Base-by-base conservation (phyloP, 169 alveolate species). In the Cryptosporidium canis region DNA sequence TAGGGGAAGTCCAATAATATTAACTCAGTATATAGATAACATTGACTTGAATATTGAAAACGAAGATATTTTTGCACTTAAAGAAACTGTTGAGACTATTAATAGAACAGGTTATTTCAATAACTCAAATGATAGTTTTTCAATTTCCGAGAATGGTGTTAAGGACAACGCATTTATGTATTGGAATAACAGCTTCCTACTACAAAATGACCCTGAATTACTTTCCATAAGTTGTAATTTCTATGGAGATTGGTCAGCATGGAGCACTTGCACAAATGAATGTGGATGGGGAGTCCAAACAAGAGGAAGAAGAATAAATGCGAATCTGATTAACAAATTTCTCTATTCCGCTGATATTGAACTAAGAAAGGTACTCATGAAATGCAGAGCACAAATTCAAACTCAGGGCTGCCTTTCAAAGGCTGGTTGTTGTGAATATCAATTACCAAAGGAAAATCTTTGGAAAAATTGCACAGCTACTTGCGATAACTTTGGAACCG, bases 251-350 rank as follows among this genome's bases (percentile, higher is more conserved):
- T 71, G 85, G 85, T 27, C 85, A 55, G 2, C 41, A n/a, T 71
- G 85, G 85, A 71, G 85, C 21, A 16, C 29, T n/a, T 53, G 68
- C 39, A 71, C 61, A n/a, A 71, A 71, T 47, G 47, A 18, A 16
- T 71, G 70, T 51, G 85, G 68, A 3, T 71, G 85, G 85, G 85
- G 85, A 0, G 33, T 71, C 35, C 85, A 71, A 37, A 71, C 68
- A 48, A 71, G 85, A 55, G 85, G 85, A 21, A 71, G 70, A 53
- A 70, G 67, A 55, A 55, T 53, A 14, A 27, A 71, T 33, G 70
- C 66, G 16, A 71, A 48, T 53, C 21, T 35, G 53, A 31, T 71
- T n/a, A 6, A 24, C n/a, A 11, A 21, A 6, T 66, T 33, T 39
- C 12, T 8, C 21, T 21, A 44, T 3, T 21, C 41, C 21, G 16